Evolutionary conservation across 1,139 yeast genomes (phyloP).

Genomic region (Nematodospora anomalae): DNA sequence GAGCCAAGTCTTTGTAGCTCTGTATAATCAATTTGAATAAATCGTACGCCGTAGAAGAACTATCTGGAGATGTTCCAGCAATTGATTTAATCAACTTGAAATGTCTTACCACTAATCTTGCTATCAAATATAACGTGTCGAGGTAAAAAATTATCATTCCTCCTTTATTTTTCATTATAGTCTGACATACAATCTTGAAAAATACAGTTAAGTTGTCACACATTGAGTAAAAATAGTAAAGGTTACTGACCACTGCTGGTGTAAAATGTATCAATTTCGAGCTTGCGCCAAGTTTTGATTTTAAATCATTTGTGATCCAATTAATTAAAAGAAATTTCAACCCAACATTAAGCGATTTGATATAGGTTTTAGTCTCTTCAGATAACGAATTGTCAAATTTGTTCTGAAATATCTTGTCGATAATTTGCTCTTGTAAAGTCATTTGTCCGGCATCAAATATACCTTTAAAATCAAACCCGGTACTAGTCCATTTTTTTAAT

Average conservation of each 20-base stretch:
- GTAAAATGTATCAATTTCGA: slow-evolving; percentile 40
- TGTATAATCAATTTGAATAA: slow-evolving; percentile 34
- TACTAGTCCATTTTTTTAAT: slow-evolving; percentile 39
- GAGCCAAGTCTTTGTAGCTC: slow-evolving; percentile 36
- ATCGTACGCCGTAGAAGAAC: slow-evolving; percentile 34
- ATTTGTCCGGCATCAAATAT: slow-evolving; percentile 32
- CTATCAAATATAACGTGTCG: slow-evolving; percentile 40
- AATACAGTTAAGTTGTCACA: slow-evolving; percentile 44
- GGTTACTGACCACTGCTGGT: slow-evolving; percentile 30
- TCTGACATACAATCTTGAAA: slow-evolving; percentile 39
- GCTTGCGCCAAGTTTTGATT: slow-evolving; percentile 29
- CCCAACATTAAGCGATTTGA: slow-evolving; percentile 30
- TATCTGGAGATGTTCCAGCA: slow-evolving; percentile 26
- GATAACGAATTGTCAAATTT: slow-evolving; percentile 16
- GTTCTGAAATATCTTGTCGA: slow-evolving; percentile 22
- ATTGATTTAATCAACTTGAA: slow-evolving; percentile 39
- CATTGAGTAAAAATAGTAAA: slow-evolving; percentile 34
- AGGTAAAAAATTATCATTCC: slow-evolving; percentile 42
- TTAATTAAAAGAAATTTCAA: slow-evolving; percentile 43
- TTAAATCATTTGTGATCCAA: slow-evolving; percentile 44
- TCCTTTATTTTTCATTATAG: slow-evolving; percentile 41
- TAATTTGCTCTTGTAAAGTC: slow-evolving; percentile 24
- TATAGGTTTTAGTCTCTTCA: slow-evolving; percentile 9
- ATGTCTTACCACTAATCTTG: slow-evolving; percentile 36
- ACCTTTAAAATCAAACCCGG: slow-evolving; percentile 33